phyloP scores from a whole-genome alignment of 1,284 basidiomycete genomes.

The Sanguinoderma infundibulare region DNA sequence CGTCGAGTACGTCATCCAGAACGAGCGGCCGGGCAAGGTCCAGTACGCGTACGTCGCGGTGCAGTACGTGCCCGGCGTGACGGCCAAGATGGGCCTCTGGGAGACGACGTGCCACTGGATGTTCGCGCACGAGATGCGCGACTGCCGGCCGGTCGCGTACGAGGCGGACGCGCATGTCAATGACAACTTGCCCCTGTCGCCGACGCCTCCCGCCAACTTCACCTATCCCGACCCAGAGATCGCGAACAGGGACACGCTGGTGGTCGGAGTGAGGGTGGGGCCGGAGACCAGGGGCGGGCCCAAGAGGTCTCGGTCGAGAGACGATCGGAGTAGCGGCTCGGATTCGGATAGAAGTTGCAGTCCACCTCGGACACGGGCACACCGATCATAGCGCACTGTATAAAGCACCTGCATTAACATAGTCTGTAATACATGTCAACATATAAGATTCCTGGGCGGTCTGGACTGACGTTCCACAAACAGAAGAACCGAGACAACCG shows the following conservation, averaged over 20 bases:
- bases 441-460: neutral
- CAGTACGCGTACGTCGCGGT: constrained; percentile 3
- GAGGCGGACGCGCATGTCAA: neutral
- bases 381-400: neutral
- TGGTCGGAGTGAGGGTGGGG: neutral
- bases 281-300: neutral
- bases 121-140: constrained; percentile 2
- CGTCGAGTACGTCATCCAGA: neutral
- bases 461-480: neutral
- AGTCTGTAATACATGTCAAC: constrained; percentile 1
- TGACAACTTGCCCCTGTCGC: neutral
- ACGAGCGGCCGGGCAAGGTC: constrained; percentile 2
- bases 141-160: neutral
- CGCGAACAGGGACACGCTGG: neutral
- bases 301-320: neutral
- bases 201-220: neutral
- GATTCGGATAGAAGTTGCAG: neutral
- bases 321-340: neutral
- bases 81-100: constrained; percentile 2
- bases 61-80: constrained; percentile 1
- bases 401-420: neutral
- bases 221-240: neutral
- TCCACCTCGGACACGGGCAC: neutral
- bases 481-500: neutral
- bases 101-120: constrained; percentile 5